Conservation (phyloP, 306 rosid genomes). For the Prunus armeniaca region DNA sequence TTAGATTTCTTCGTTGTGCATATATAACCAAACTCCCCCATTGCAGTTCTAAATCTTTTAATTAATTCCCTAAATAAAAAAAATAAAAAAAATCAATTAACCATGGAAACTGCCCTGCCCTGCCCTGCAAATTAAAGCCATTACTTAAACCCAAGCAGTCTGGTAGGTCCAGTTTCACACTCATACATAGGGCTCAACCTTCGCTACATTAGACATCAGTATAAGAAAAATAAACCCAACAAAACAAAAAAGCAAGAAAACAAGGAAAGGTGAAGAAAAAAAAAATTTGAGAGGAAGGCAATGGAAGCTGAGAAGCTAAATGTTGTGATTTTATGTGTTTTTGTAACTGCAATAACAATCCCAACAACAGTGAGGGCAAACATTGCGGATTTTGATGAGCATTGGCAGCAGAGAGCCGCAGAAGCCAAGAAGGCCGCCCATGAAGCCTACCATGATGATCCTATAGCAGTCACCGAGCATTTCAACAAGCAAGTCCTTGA, state of each 20-base stretch:
- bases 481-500: slow-evolving; percentile 32
- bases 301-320: slow-evolving; percentile 25
- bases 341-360: slow-evolving; percentile 15
- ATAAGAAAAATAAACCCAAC: neutral
- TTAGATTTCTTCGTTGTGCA: neutral
- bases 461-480: slow-evolving; percentile 11
- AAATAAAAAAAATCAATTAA: neutral
- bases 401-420: slow-evolving; percentile 36
- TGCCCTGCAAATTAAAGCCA: neutral
- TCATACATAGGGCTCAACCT: neutral
- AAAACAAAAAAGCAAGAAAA: neutral
- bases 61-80: neutral
- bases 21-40: neutral
- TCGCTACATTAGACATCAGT: neutral
- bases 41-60: neutral
- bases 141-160: neutral
- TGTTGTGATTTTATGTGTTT: slow-evolving; percentile 28
- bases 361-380: slow-evolving; percentile 27
- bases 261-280: neutral
- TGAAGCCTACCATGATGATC: slow-evolving; percentile 29
- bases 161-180: neutral
- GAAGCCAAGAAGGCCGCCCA: slow-evolving; percentile 33
- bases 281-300: neutral
- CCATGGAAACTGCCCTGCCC: neutral
- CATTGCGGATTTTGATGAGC: slow-evolving; percentile 34